A percentile compares a stretch with the other conserved stretches of the same genome.
Conservation (phyloP, 2,329 filamentous ascomycete species). For the Salinomyces thailandicus region DNA sequence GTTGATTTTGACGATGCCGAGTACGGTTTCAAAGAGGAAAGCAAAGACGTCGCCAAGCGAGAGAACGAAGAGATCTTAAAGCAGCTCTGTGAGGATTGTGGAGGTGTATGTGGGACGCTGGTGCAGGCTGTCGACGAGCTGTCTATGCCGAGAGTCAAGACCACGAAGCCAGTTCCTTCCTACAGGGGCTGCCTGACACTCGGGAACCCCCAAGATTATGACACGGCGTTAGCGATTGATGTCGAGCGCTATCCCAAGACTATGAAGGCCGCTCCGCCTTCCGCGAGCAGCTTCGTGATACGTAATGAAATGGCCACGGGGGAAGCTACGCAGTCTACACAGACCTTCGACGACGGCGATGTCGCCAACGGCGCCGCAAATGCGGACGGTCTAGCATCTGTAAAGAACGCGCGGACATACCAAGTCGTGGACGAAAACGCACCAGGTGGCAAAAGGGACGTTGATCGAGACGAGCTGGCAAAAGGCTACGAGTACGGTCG, state of each 20-base stretch:
- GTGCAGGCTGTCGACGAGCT: constrained; percentile 76
- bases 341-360: constrained; percentile 29
- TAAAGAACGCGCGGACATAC: constrained; percentile 72
- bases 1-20: constrained; percentile 89
- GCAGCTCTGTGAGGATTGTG: constrained; percentile 55
- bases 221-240: constrained; percentile 67
- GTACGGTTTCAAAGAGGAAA: constrained; percentile 84
- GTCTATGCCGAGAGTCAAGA: constrained; percentile 64
- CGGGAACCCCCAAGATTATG: constrained; percentile 63
- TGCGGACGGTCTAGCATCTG: constrained; percentile 49
- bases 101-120: constrained; percentile 69
- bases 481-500: constrained; percentile 91
- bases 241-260: constrained; percentile 88
- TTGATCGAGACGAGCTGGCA: constrained; percentile 73
- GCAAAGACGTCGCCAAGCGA: constrained; percentile 62
- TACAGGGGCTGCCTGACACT: constrained; percentile 74
- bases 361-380: constrained; percentile 8
- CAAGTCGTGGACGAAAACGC: constrained; percentile 64
- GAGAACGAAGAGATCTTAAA: constrained; percentile 62
- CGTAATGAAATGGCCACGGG: constrained; percentile 35
- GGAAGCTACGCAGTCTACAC: constrained; percentile 45
- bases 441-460: constrained; percentile 68
- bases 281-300: constrained; percentile 66
- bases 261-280: constrained; percentile 61
- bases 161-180: constrained; percentile 61